These are phyloP conservation scores for Backusella circina DNA, from an alignment of 192 early-diverging fungal genomes.

Conservation along the genomic window DNA sequence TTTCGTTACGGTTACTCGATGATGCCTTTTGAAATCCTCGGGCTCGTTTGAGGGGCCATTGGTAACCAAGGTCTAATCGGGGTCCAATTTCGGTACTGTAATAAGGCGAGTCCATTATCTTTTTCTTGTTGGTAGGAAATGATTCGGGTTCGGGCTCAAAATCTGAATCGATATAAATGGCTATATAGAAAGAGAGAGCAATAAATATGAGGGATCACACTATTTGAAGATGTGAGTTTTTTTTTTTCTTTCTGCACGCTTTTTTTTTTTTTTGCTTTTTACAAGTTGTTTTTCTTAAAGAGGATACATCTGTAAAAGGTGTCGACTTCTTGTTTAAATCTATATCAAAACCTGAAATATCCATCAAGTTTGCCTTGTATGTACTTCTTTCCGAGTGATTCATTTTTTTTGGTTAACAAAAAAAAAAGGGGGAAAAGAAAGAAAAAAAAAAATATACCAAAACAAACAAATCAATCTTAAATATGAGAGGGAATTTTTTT, in stretches of 20 bases:
- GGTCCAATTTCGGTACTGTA: conserved; percentile 5
- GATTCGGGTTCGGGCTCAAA: not conserved
- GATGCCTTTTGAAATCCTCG: not conserved
- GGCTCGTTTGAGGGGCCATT: conserved; percentile 1
- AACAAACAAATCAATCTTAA: not conserved
- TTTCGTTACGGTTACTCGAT: not conserved
- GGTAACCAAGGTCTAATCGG: not conserved
- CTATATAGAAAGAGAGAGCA: not conserved
- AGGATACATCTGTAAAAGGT: not conserved
- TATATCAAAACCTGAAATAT: not conserved
- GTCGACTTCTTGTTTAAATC: not conserved
- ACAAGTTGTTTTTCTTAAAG: not conserved
- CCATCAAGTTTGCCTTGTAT: not conserved
- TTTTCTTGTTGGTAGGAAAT: not conserved
- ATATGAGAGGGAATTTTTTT: not conserved
- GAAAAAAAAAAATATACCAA: not conserved
- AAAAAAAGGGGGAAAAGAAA: not conserved
- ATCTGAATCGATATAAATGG: not conserved
- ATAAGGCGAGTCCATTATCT: not conserved
- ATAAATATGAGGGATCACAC: not conserved
- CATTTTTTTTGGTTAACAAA: not conserved
- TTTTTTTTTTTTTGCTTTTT: not conserved
- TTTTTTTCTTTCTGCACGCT: not conserved
- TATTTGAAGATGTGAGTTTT: not conserved
- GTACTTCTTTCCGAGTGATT: not conserved